phyloP scores from a whole-genome alignment of 768 basidiomycete species.

The Suillus sp. region DNA sequence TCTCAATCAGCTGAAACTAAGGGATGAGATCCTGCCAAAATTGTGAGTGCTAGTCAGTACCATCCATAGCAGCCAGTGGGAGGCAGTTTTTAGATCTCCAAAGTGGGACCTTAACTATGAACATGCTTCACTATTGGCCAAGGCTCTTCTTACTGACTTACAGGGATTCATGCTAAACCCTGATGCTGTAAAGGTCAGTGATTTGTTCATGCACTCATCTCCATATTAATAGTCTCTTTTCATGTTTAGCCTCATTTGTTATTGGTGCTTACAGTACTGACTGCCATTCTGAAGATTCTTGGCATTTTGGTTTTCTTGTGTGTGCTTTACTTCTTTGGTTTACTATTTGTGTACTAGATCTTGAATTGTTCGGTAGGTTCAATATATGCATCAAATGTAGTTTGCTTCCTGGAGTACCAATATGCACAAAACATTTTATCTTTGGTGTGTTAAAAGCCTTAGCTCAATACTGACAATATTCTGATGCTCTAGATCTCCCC shows the following conservation, averaged over 20 bases:
- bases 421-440: too few relatives aligned
- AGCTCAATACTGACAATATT: too few relatives aligned
- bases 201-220: not conserved
- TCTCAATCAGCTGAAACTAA: not conserved
- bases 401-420: too few relatives aligned
- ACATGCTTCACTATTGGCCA: constrained; percentile 9
- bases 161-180: not conserved
- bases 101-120: constrained; percentile 17
- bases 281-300: not conserved
- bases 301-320: constrained; percentile 2
- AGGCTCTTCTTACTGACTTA: constrained; percentile 9
- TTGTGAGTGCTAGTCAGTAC: not conserved
- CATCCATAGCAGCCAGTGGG: constrained; percentile 13
- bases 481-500: too few relatives aligned
- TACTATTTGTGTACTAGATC: not conserved
- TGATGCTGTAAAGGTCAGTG: not conserved
- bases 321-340: not conserved
- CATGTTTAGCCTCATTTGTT: not conserved
- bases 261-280: not conserved
- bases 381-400: too few relatives aligned
- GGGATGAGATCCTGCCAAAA: constrained; percentile 7
- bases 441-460: too few relatives aligned
- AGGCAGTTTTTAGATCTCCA: constrained; percentile 7
- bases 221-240: constrained; percentile 4
- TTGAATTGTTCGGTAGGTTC: too few relatives aligned